Percentiles rank a stretch among this genome's conserved stretches.
phyloP scores from a whole-genome alignment of 2,329 filamentous ascomycete genomes.

The Exophiala oligosperma region DNA sequence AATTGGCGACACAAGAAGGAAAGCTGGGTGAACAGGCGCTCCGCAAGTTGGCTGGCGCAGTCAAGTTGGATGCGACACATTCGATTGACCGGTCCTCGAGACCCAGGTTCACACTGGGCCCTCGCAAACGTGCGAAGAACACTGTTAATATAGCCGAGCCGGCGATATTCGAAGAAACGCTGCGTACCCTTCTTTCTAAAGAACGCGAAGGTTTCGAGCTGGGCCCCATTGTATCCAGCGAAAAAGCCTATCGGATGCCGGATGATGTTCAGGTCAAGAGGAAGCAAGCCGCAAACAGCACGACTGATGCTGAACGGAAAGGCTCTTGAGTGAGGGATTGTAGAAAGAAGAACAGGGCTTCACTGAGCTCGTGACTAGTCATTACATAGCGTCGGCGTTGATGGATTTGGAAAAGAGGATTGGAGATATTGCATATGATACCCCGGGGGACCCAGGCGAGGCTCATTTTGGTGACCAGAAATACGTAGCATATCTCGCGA shows the following conservation, averaged over 20 bases:
- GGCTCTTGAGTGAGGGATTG: slow-evolving; percentile 23
- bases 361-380: not conserved
- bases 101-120: slow-evolving; percentile 38
- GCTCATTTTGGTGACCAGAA: slow-evolving; percentile 27
- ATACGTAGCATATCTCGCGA: slow-evolving; percentile 18
- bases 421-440: slow-evolving; percentile 21
- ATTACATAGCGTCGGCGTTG: slow-evolving; percentile 27
- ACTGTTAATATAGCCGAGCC: slow-evolving; percentile 39
- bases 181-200: slow-evolving; percentile 50
- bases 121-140: slow-evolving; percentile 26
- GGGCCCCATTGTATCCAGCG: slow-evolving; percentile 59
- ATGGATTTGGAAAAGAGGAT: slow-evolving; percentile 2
- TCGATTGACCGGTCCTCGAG: slow-evolving; percentile 36
- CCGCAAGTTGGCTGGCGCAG: slow-evolving; percentile 58
- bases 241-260: slow-evolving; percentile 56
- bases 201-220: slow-evolving; percentile 41
- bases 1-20: slow-evolving; percentile 65
- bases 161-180: slow-evolving; percentile 57
- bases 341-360: slow-evolving; percentile 12
- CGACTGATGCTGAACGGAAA: slow-evolving; percentile 27
- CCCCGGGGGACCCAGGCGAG: slow-evolving; percentile 2
- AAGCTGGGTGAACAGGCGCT: slow-evolving; percentile 65
- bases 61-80: slow-evolving; percentile 42
- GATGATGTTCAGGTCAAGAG: slow-evolving; percentile 36
- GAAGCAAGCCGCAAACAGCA: slow-evolving; percentile 18